Evolutionary conservation across 805 yeast genomes (phyloP).

Genomic region (Kregervanrija fluxuum): DNA sequence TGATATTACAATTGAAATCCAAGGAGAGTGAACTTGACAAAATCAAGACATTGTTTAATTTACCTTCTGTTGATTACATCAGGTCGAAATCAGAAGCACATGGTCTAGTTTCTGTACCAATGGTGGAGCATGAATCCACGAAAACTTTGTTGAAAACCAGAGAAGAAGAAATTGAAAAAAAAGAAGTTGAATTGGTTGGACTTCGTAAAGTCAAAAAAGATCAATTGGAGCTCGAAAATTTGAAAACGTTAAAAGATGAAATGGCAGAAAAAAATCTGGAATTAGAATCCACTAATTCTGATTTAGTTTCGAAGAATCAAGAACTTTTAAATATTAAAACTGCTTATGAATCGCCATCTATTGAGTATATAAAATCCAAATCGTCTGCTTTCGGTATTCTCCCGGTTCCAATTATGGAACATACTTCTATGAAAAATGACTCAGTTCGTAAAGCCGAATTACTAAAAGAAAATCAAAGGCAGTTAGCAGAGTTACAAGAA

Average conservation of each 20-base stretch:
- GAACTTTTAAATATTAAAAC: constrained; percentile 12
- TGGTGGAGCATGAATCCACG: constrained; percentile 1
- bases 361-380: constrained; percentile 20
- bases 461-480: not conserved
- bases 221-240: too few species aligned
- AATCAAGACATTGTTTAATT: too few species aligned
- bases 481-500: constrained; percentile 7
- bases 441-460: constrained; percentile 5
- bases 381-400: constrained; percentile 12
- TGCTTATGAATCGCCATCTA: constrained; percentile 19
- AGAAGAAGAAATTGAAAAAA: too few species aligned
- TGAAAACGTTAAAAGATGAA: too few species aligned
- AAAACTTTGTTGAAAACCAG: too few species aligned
- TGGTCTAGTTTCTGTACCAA: constrained; percentile 9
- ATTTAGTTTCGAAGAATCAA: not conserved
- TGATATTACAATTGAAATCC: not conserved
- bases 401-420: constrained; percentile 15
- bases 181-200: too few species aligned
- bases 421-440: constrained; percentile 5
- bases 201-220: too few species aligned
- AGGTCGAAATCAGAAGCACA: constrained; percentile 7
- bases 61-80: constrained; percentile 13
- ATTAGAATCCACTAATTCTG: not conserved
- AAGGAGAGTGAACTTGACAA: not conserved
- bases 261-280: too few species aligned